These are phyloP conservation scores for Penicillium roqueforti DNA, from an alignment of 495 filamentous ascomycete genomes.

Conservation along the genomic window DNA sequence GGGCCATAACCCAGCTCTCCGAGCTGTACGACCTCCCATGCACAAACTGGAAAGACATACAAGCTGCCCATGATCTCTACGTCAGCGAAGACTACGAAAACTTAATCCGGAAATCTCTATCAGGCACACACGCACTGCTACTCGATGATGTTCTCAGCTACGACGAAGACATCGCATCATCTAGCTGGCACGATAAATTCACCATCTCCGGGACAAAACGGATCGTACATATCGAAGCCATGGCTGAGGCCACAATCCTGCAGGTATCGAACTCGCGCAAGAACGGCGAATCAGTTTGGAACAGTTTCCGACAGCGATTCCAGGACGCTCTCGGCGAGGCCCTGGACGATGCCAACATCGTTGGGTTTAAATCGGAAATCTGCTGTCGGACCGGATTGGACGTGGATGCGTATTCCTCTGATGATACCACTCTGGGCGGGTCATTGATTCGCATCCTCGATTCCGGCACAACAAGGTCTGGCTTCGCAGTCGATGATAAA, in stretches of 20 bases:
- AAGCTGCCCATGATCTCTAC: constrained; percentile 52
- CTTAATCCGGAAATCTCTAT: constrained; percentile 60
- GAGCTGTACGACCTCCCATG: constrained; percentile 55
- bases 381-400: constrained; percentile 79
- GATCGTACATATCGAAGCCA: constrained; percentile 79
- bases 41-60: constrained; percentile 57
- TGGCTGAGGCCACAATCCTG: constrained; percentile 63
- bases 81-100: constrained; percentile 52
- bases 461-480: constrained; percentile 19
- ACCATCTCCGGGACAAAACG: constrained; percentile 60
- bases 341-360: constrained; percentile 63
- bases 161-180: constrained; percentile 54
- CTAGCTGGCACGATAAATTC: constrained; percentile 67
- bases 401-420: constrained; percentile 27
- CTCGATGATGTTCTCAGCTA: constrained; percentile 73
- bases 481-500: constrained; percentile 58
- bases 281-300: constrained; percentile 27
- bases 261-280: constrained; percentile 31
- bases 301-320: constrained; percentile 44
- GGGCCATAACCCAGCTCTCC: constrained; percentile 66
- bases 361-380: constrained; percentile 79
- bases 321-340: constrained; percentile 45
- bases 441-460: constrained; percentile 32
- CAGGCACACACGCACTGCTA: constrained; percentile 71
- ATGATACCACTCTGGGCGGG: constrained; percentile 28